Base-by-base conservation (phyloP, 352 stramenopile genomes). In the Globisporangium sylvaticum region DNA sequence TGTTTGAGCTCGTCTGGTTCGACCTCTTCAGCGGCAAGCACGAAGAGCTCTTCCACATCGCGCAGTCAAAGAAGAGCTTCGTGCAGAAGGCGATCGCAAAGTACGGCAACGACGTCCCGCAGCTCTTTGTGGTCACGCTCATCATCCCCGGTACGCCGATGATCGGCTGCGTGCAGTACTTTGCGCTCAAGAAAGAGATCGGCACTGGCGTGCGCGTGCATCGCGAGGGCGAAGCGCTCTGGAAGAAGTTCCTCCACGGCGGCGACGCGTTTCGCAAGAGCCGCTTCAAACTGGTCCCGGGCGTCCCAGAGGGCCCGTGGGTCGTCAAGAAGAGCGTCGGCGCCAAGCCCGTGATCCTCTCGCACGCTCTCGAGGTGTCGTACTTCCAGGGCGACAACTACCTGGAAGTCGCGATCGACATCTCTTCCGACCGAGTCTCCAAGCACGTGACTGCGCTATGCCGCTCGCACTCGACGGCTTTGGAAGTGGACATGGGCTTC, bases 1-100 rank as follows among this genome's bases (percentile, higher is more conserved):
- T 93, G 62, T 91, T 92, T 59, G 87, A 93, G 60, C 74, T 95
- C 37, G 64, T 95, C 50, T 95, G 87, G 87, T 90, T 95, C 58
- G 87, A 95, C 58, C 66, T 90, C 34, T 90, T 95, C 61, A 82
- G 78, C 58, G 84, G 87, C 50, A 79, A 89, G 24, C 74, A 87
- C 44, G 73, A 83, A 14, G 79, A 90, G 29, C 69, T 95, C 32
- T 72, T 91, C 29, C 81, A 93, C 65, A 79, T 92, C 18, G 83
- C 69, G 10, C 74, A 86, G 64, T 85, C 77, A 55, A 82, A 77
- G 29, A 89, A 91, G 68, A 91, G 83, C 57, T 91, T 93, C 64
- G 77, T 78, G 6, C 75, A 85, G 56, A 85, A 80, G 34, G 83
- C 82, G 31, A 37, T 86, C 58, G 73, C 79, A 9, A 87, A 91